Conservation (phyloP, 495 filamentous ascomycete species). For the Penicillium nucicola region DNA sequence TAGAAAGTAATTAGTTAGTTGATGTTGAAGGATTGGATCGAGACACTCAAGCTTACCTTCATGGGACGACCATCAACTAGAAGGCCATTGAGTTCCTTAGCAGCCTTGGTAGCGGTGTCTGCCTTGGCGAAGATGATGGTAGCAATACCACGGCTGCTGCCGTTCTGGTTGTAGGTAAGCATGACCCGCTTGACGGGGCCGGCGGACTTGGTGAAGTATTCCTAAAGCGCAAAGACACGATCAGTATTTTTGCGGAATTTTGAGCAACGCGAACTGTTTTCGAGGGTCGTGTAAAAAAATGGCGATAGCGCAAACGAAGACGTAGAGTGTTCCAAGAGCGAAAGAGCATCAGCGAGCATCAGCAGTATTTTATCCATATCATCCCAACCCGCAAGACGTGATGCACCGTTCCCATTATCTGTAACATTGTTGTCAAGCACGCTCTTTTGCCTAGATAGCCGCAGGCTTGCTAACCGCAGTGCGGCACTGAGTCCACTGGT, state of each 20-base stretch:
- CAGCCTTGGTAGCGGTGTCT: slow-evolving; percentile 77
- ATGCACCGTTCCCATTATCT: not conserved
- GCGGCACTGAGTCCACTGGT: slow-evolving; percentile 4
- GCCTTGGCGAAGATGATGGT: slow-evolving; percentile 73
- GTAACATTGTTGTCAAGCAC: not conserved
- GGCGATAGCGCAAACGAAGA: slow-evolving; percentile 26
- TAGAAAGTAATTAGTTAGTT: slow-evolving; percentile 22
- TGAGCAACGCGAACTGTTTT: slow-evolving; percentile 18
- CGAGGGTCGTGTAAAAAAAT: slow-evolving; percentile 21
- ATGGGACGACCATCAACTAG: slow-evolving; percentile 86
- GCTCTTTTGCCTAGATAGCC: not conserved
- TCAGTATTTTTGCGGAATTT: slow-evolving; percentile 37
- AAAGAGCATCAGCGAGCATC: slow-evolving; percentile 68
- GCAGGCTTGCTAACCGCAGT: not conserved
- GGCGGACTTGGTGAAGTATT: slow-evolving; percentile 87
- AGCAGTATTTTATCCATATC: slow-evolving; percentile 38
- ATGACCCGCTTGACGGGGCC: slow-evolving; percentile 85
- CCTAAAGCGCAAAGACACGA: slow-evolving; percentile 60
- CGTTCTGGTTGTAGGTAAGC: slow-evolving; percentile 88
- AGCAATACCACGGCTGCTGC: slow-evolving; percentile 84
- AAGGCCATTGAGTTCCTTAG: slow-evolving; percentile 77
- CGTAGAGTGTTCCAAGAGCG: slow-evolving; percentile 24
- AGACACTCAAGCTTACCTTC: slow-evolving; percentile 57
- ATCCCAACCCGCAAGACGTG: not conserved
- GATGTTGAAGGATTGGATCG: not conserved